A percentile compares a stretch with the other conserved stretches of the same genome.
Evolutionary conservation across 2,329 filamentous ascomycete species (phyloP).

Genomic region (Epichloe aotearoae): DNA sequence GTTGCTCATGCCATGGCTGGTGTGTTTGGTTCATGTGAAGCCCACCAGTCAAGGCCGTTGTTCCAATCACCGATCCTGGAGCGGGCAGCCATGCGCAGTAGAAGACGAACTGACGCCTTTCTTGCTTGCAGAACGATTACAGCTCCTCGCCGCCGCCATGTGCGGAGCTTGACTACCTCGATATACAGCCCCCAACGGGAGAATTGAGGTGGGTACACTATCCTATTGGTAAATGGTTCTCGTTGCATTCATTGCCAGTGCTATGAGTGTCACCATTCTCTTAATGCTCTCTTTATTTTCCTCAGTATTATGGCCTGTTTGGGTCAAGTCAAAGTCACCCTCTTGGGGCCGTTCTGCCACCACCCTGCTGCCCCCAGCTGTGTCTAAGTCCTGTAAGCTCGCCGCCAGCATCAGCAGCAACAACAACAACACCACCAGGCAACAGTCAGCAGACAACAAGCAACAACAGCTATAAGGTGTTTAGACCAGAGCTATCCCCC

Average conservation of each 20-base stretch:
- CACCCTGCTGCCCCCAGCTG: slow-evolving; percentile 1
- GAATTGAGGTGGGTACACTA: slow-evolving; percentile 40
- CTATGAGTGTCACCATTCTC: slow-evolving; percentile 5
- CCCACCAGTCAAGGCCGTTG: slow-evolving; percentile 3
- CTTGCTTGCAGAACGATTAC: slow-evolving; percentile 34
- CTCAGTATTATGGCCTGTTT: slow-evolving; percentile 1
- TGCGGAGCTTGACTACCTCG: slow-evolving; percentile 39
- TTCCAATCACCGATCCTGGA: neutral
- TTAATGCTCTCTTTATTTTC: neutral
- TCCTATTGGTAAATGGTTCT: slow-evolving; percentile 11
- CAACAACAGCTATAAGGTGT: neutral
- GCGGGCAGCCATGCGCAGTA: slow-evolving; percentile 4
- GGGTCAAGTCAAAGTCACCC: neutral
- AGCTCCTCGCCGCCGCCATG: slow-evolving; percentile 35
- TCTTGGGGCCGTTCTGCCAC: neutral
- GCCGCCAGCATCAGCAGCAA: neutral
- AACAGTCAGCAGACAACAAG: neutral
- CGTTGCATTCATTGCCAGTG: slow-evolving; percentile 5
- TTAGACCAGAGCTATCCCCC: neutral
- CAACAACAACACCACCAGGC: neutral
- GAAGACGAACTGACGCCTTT: slow-evolving; percentile 13
- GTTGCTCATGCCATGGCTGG: slow-evolving; percentile 1
- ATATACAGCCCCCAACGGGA: slow-evolving; percentile 32
- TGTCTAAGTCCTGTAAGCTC: neutral
- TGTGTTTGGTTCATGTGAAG: slow-evolving; percentile 3